Percentiles rank a stretch among this genome's conserved stretches.
phyloP scores from a whole-genome alignment of 495 filamentous ascomycete species.

The Lophiostoma macrostomum region DNA sequence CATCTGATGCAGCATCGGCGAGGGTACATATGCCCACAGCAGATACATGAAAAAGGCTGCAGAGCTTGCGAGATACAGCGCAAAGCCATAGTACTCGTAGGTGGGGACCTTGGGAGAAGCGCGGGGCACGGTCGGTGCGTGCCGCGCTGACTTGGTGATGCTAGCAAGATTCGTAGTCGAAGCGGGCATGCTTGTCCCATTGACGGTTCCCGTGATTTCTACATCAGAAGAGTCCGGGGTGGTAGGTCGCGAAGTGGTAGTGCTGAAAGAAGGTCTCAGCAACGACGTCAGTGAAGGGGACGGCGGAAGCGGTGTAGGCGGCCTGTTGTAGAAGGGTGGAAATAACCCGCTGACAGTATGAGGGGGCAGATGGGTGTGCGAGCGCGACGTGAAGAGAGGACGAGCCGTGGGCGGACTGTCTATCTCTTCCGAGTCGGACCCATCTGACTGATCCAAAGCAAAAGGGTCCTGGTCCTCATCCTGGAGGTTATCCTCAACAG shows the following conservation, averaged over 20 bases:
- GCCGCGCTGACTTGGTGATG: constrained; percentile 60
- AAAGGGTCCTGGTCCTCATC: constrained; percentile 30
- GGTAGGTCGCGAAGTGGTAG: constrained; percentile 73
- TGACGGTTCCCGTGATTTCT: constrained; percentile 46
- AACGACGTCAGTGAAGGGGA: constrained; percentile 94
- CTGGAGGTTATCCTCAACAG: constrained; percentile 35
- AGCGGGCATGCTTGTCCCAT: constrained; percentile 41
- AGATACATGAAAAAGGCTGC: constrained; percentile 84
- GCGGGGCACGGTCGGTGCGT: constrained; percentile 72
- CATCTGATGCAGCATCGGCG: constrained; percentile 84
- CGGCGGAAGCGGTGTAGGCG: constrained; percentile 70
- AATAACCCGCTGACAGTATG: constrained; percentile 34
- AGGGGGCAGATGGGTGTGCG: constrained; percentile 36
- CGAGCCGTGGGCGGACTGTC: constrained; percentile 24
- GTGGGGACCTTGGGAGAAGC: constrained; percentile 92
- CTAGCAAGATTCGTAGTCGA: constrained; percentile 58
- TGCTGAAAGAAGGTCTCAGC: constrained; percentile 69
- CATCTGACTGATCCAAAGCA: constrained; percentile 6
- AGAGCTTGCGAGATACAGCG: constrained; percentile 81
- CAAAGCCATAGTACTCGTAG: constrained; percentile 99
- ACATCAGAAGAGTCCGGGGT: constrained; percentile 90
- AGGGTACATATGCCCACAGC: constrained; percentile 90
- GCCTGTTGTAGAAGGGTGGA: constrained; percentile 50
- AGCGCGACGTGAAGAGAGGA: constrained; percentile 33
- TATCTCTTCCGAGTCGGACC: constrained; percentile 26